Percentiles rank a stretch among this genome's conserved stretches.
Conservation (phyloP, 495 filamentous ascomycete species). For the Penicillium simplicissimum region DNA sequence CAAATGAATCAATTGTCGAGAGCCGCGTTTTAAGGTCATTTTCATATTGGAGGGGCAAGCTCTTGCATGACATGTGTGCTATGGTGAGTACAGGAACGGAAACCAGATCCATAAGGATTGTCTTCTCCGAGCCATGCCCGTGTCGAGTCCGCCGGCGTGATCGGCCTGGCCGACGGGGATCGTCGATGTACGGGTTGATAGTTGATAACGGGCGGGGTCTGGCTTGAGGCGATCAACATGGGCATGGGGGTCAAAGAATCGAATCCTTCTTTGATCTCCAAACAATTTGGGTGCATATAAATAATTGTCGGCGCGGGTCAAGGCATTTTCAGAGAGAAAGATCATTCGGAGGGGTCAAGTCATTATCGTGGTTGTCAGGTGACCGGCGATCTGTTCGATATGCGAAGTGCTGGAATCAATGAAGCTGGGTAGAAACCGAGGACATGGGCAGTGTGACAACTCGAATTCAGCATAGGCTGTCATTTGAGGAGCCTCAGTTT, state of each 20-base stretch:
- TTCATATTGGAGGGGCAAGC: background rate
- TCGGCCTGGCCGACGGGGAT: conserved; percentile 2
- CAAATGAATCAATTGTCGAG: background rate
- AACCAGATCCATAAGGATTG: background rate
- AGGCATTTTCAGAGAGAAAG: no score
- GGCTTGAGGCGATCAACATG: background rate
- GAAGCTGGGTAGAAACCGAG: no score
- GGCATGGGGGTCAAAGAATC: background rate
- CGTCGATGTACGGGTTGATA: background rate
- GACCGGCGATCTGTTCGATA: no score
- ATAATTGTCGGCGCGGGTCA: no score
- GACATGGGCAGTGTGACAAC: no score
- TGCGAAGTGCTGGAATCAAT: no score
- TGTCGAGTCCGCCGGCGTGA: background rate
- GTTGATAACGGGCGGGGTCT: background rate
- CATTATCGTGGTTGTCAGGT: no score
- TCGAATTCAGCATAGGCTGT: no score
- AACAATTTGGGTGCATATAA: no score
- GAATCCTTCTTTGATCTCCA: no score
- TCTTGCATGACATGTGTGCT: background rate
- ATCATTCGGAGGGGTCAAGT: no score
- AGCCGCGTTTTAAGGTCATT: background rate
- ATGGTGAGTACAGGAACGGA: background rate
- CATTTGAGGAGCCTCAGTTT: no score
- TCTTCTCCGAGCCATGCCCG: background rate